Percentiles rank a stretch among this genome's conserved stretches.
Evolutionary conservation across 257 asterid species (phyloP).

Genomic region (Solanum pennellii): DNA sequence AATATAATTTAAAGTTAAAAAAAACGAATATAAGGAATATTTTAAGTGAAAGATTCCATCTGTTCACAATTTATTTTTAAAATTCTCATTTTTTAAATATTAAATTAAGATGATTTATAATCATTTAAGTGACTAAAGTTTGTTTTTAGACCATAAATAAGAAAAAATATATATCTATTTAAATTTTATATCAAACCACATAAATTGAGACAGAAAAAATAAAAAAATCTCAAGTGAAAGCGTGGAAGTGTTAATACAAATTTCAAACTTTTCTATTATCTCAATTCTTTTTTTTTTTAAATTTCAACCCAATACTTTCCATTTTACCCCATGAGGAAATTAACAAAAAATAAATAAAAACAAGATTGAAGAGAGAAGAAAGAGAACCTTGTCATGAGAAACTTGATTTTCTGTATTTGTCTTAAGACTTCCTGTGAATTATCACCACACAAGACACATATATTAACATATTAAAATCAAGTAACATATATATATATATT

Average conservation of each 20-base stretch:
- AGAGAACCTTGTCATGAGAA: neutral
- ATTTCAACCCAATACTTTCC: neutral
- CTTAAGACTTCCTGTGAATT: conserved; percentile 28
- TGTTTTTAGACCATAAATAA: neutral
- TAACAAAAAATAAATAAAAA: neutral
- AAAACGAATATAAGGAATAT: neutral
- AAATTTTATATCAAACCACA: neutral
- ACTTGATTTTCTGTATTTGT: conserved; percentile 2
- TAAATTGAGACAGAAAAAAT: neutral
- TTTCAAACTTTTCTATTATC: neutral
- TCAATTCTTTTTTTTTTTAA: neutral
- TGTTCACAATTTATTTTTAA: too few species aligned
- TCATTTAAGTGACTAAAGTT: neutral
- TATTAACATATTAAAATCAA: neutral
- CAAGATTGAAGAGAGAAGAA: neutral
- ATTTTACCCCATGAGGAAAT: neutral
- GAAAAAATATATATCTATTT: neutral
- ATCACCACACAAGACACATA: neutral
- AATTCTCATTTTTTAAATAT: neutral
- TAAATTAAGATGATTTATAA: neutral
- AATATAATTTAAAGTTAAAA: neutral
- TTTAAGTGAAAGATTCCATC: neutral
- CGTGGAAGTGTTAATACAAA: neutral
- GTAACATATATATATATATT: neutral
- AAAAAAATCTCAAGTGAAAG: neutral